Base-by-base conservation (phyloP, 345 rosid genomes). In the Barbarea vulgaris region DNA sequence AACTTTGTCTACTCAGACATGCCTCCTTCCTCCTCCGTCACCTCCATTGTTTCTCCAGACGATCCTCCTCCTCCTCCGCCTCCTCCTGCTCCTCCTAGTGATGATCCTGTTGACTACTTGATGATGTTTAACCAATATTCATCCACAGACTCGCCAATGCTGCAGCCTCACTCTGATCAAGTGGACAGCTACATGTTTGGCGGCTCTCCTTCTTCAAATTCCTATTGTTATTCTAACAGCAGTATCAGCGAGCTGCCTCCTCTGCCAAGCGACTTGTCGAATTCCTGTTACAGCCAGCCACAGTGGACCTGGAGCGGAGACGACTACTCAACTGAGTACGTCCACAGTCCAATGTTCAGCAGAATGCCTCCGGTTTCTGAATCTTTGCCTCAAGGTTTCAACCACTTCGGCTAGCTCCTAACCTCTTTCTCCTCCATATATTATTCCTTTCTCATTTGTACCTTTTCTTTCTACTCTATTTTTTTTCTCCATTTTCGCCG, bases 311-410 rank as follows among this genome's bases (percentile, higher is more conserved):
- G 76, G 74, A 73, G 21, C 48, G 69, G 69, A 14, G 55, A 59
- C 48, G 81, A 22, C 78, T 82, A 34, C 83, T 85, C 67, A 54
- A 30, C 81, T 63, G 80, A 85, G 71, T 91, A 89, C 24, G 90
- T 87, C 39, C 95, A 91, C 46, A 91, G 95, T 62, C 97, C 97
- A 7, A 84, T 89, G 42, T 91, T 91, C 61, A 91, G 95, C 81
- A 87, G 85, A 77, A 91, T 91, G 97, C 97, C 97, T 7, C 83
- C 91, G 9, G 93, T 81, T 58, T 86, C 95, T 5, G 97, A 91
- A 59, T 41, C 84, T 14, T 76, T 54, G n/a, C 86, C 89, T 3
- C 93, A 89, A 50, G 66, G 70, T 51, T 87, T 87, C 57, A 77
- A 64, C 67, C 82, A 85, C 73, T 74, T 87, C 76, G 93, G 89